A percentile compares a stretch with the other conserved stretches of the same genome.
Evolutionary conservation across 1,284 basidiomycete species (phyloP).

Genomic region (Takashimella tepidaria): DNA sequence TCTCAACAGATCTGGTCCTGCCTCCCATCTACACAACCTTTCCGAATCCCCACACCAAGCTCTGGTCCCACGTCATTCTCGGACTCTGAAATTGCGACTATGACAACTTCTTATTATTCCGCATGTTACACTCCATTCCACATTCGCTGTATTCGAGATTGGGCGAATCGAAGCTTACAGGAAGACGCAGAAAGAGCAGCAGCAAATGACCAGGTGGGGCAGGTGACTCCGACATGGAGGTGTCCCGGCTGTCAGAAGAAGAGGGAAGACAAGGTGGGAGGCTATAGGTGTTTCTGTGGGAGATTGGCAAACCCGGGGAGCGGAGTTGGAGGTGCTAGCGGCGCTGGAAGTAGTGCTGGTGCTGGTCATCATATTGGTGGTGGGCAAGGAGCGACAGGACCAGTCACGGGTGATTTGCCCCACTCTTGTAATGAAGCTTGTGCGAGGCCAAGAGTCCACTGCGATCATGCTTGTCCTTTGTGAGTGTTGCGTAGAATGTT

Average conservation of each 20-base stretch:
- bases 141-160: constrained; percentile 60
- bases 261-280: constrained; percentile 58
- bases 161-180: constrained; percentile 68
- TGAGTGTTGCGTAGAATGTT: no score
- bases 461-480: constrained; percentile 66
- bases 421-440: constrained; percentile 79
- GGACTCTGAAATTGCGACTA: constrained; percentile 50
- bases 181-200: constrained; percentile 49
- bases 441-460: constrained; percentile 57
- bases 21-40: constrained; percentile 25
- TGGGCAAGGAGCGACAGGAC: no score
- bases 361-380: not conserved
- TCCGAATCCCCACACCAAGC: constrained; percentile 10
- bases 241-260: constrained; percentile 83
- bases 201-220: constrained; percentile 45
- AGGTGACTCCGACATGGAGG: constrained; percentile 57
- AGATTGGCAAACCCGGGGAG: constrained; percentile 62
- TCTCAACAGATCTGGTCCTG: constrained; percentile 47
- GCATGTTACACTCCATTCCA: constrained; percentile 49
- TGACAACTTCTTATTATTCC: constrained; percentile 55
- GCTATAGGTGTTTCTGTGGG: constrained; percentile 82
- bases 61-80: constrained; percentile 8
- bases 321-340: not conserved
- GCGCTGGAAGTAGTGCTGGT: not conserved
- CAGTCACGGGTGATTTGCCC: constrained; percentile 64